Evolutionary conservation across 148 eudicot species (phyloP), one percentile per base, ranked within the genome.

Genomic region (Cornus kousa): DNA sequence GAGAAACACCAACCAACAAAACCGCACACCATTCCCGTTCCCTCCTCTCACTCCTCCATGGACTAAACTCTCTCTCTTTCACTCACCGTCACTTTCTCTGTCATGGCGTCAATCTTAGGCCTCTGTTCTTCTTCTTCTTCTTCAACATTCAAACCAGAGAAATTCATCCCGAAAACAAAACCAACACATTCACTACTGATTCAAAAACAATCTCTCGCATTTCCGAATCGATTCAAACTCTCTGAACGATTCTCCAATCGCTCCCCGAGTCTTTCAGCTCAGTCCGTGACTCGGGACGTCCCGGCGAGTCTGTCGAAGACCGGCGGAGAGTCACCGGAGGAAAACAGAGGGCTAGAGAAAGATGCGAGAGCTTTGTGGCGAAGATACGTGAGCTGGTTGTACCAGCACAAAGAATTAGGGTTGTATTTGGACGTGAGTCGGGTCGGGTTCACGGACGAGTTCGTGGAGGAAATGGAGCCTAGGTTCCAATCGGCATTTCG

Each of bases 401-500:
- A 95, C 83, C 99, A 93, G 84, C 99, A 95, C 84, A 91, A 89
- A 85, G 98, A 93, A 20, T 77, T 95, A n/a, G 99, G 99, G 7
- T 67, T 95, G 72, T 92, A 90, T 76, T 74, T 95, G 81, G 99
- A 95, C 77, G 97, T 95, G 32, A 93, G 98, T 35, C 89, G 99
- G 83, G 82, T 95, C 74, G 99, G 98, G 70, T 95, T 95, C 65
- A 88, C 86, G 0, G 89, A 91, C 28, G 87, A 81, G 76, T 95
- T 95, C 62, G 83, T 95, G 4, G 37, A 65, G 23, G 93, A 93
- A 62, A 95, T 95, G 95, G 98, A 93, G 85, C 87, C 89, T 0
- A 80, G 76, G 73, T 74, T 95, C 9, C 81, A 55, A 75, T 73
- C 62, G 73, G 98, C 99, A 20, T 92, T 93, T 53, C 78, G 75